Base-by-base conservation (phyloP, 1,284 basidiomycete genomes). In the Cutaneotrichosporon sp. region DNA sequence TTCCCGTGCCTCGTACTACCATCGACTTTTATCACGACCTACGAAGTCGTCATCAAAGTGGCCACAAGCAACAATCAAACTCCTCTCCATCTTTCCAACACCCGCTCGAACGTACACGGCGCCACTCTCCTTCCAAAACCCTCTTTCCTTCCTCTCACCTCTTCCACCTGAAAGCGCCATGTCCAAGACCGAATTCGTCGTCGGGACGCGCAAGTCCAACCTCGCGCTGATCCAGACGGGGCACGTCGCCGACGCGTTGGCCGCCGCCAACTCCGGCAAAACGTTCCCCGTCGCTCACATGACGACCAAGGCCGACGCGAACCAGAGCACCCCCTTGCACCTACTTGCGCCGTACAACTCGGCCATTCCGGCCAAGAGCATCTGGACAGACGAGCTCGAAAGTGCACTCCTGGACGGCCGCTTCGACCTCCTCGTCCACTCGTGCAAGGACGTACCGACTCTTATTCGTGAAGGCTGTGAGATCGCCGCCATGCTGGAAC, bases 321-420 rank as follows among this genome's bases (percentile, higher is more conserved):
- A 98, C 75, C 89, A 94, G 78, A 88, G 79, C 38, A 83, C 84
- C 47, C 84, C 84, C 0, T 74, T 85, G 18, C 85, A 85, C 72
- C 81, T 85, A 26, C 68, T 79, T 11, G 70, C 73, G 11, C 76
- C 75, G n/a, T 77, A 73, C 60, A 71, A 70, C 7, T 70, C 70
- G 14, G 55, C 63, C 18, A 73, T 73, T 56, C 76, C 78, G 26
- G 91, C 91, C 16, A 93, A 95, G 79, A 88, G 90, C 0, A 82
- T 98, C 18, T 98, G 95, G 95, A 97, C 95, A 34, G 90, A 92
- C 76, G 95, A 97, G 76, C 87, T 98, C 65, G 95, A 98, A 78
- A 89, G 90, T 22, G 88, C 90, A 30, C 83, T 98, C 60, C 83
- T 86, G 52, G 84, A 87, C 49, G 83, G 85, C 21, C 82, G 84